Conservation (phyloP, 441 rosid species). For the Aleurites moluccanus region DNA sequence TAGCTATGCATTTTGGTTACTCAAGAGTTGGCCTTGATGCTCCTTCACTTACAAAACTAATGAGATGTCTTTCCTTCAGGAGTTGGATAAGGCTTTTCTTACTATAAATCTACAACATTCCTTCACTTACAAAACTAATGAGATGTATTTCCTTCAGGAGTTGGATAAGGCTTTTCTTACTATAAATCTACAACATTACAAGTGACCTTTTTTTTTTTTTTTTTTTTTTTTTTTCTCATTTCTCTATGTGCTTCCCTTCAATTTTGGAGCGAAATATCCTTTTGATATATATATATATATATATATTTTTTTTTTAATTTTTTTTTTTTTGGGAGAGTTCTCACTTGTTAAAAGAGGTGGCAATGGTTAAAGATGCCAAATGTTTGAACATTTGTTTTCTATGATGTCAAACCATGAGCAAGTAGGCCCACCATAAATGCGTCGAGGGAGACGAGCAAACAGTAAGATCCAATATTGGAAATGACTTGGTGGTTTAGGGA, state of each 20-base stretch:
- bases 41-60: not conserved
- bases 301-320: too few relatives aligned
- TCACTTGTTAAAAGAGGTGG: not conserved
- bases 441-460: conserved; percentile 27
- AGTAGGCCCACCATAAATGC: conserved; percentile 39
- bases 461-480: conserved; percentile 36
- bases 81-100: not conserved
- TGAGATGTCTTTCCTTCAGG: not conserved
- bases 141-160: not conserved
- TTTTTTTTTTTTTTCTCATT: not conserved
- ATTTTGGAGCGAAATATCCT: not conserved
- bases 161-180: not conserved
- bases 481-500: conserved; percentile 24
- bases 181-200: not conserved
- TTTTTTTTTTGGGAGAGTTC: not conserved
- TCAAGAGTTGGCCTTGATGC: not conserved
- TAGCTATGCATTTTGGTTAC: not conserved
- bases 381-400: conserved; percentile 5
- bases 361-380: conserved; percentile 6
- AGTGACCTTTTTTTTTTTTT: too few relatives aligned
- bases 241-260: not conserved
- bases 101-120: not conserved
- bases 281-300: too few relatives aligned
- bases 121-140: not conserved
- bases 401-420: conserved; percentile 10